Percentiles rank a stretch among this genome's conserved stretches.
Evolutionary conservation across 371 early-diverging fungal species (phyloP).

Genomic region (Dinochytrium kinnereticum): DNA sequence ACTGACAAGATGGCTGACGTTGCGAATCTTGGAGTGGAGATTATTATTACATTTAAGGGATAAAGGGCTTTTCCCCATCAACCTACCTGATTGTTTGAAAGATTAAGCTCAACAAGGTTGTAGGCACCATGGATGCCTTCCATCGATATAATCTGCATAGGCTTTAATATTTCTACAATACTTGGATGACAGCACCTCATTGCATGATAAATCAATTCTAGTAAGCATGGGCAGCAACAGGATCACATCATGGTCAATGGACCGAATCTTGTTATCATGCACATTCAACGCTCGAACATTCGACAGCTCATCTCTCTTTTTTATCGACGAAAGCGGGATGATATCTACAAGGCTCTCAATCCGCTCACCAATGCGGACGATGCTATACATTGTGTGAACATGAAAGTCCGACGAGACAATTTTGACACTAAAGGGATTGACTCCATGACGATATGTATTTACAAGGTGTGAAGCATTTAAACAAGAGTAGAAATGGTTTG

Average conservation of each 20-base stretch:
- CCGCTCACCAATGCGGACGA: neutral
- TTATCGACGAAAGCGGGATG: neutral
- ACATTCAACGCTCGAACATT: slow-evolving; percentile 9
- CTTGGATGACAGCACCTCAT: too few relatives aligned
- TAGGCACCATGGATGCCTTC: slow-evolving; percentile 2
- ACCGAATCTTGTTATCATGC: neutral
- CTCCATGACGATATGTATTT: too few relatives aligned
- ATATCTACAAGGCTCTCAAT: neutral
- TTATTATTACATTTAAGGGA: neutral
- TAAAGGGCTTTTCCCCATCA: neutral
- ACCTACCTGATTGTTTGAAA: slow-evolving; percentile 48
- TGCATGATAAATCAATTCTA: slow-evolving; percentile 6
- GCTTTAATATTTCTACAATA: too few relatives aligned
- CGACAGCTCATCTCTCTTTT: neutral
- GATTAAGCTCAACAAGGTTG: slow-evolving; percentile 43
- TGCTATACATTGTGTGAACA: neutral
- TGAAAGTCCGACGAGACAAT: neutral
- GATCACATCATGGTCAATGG: neutral
- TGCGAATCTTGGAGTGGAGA: slow-evolving; percentile 39
- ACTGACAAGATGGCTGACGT: slow-evolving; percentile 35
- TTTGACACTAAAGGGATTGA: too few relatives aligned
- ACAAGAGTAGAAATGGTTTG: neutral
- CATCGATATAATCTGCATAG: too few relatives aligned
- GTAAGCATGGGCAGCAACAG: neutral
- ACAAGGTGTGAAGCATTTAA: too few relatives aligned